Base-by-base conservation (phyloP, 805 yeast species). In the Candida insectalens region DNA sequence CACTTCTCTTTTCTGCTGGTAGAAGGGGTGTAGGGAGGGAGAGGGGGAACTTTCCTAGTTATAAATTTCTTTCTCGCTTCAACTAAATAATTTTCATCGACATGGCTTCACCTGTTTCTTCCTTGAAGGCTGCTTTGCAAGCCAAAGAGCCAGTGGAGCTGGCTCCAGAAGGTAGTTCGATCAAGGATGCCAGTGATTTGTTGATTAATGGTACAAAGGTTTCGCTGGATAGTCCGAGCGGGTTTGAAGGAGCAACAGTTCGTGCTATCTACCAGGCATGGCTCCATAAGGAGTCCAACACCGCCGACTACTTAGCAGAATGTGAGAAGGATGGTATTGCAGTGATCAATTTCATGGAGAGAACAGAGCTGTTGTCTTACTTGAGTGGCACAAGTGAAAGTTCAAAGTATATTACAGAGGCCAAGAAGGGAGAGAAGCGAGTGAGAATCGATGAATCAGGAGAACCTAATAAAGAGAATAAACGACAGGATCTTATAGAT, bases 331-430 rank as follows among this genome's bases (percentile, higher is more conserved):
- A 69, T 26, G 67, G 71, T 3, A 67, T 89, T 22, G 65, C 74
- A 3, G 83, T 83, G 41, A 71, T 89, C 51, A 76, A 83, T 37
- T 88, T 89, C 50, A 58, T 83, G 51, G 94, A 85, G 47, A 77
- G 94, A 57, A 77, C 85, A 6, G 95, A 89, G 51, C 67, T 89
- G 40, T 67, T 80, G 35, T 71, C 83, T 20, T 88, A 92, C 87
- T 66, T 89, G 33, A 70, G 69, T 39, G 95, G 95, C 3, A 65
- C 73, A 15, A 63, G 76, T 3, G 74, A 67, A 25, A 63, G 68
- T 17, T 75, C 83, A 41, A 70, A 74, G 35, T 77, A 69, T 50
- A 57, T 78, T 22, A 56, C 53, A 33, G 38, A 14, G 21, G 16
- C 4, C 33, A 29, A 19, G 36, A 26, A 19, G 34, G 28, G 25